Base-by-base conservation (phyloP, 305 asterid genomes). In the Salvia sclarea region DNA sequence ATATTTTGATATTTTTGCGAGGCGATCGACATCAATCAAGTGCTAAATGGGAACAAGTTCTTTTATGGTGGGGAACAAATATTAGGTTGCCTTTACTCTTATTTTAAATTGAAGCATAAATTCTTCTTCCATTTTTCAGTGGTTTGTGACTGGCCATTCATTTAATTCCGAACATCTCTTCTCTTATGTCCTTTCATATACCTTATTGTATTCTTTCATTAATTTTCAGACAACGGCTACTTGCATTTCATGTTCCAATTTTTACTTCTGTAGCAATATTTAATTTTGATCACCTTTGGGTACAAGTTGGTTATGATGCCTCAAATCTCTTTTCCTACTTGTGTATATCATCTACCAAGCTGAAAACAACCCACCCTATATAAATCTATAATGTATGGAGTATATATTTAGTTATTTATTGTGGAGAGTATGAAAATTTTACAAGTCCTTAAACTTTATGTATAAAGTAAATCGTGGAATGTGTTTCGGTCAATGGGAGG, bases 191-290 rank as follows among this genome's bases (percentile, higher is more conserved):
- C 21, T 18, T 41, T 40, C 25, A 30, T 61, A 13, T 24, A 24
- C 28, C 63, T 7, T 66, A 40, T 41, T 52, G 48, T 28, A 35
- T 22, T 66, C 38, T 6, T 41, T 14, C 3, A 50, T 60, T 52
- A 52, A 50, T 6, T 41, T 31, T 17, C 17, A 20, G 24, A 10
- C 69, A 73, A 59, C 65, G 78, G 78, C 74, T 74, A 52, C 41
- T 33, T 30, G 45, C 18, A 62, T 58, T 43, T 43, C 25, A 45
- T 56, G 40, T 44, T 64, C 45, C 30, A 25, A 21, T 11, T 12
- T 43, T 8, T 44, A 33, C 44, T 44, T 37, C 8, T 25, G 49
- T 18, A 25, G 6, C 25, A 52, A 66, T 49, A 40, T 70, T 61
- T 31, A 50, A 14, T 37, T 71, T 13, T 58, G 18, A 48, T 43